A percentile compares a stretch with the other conserved stretches of the same genome.
Conservation (phyloP, 257 asterid genomes). For the Echites panduratus region DNA sequence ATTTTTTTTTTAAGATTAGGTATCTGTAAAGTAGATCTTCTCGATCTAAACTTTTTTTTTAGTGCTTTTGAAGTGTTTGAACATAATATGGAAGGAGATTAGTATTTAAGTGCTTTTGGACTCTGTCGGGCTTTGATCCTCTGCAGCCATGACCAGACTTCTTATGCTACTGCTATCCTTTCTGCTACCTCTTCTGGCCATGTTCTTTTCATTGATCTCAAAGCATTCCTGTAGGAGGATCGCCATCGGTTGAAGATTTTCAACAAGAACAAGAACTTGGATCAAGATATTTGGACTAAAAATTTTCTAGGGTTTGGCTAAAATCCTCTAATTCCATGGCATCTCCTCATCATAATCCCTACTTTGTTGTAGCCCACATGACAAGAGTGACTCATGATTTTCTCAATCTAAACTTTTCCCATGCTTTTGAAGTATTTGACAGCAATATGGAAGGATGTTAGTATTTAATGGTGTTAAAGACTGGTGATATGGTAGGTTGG, state of each 20-base stretch:
- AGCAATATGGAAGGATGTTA: no score
- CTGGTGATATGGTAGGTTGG: no score
- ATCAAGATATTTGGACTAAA: conserved; percentile 30
- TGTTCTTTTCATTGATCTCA: conserved; percentile 16
- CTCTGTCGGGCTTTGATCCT: not conserved
- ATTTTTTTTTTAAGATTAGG: no score
- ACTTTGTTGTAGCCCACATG: conserved; percentile 31
- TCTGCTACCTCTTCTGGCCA: conserved; percentile 7
- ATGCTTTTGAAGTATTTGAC: no score
- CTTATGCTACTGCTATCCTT: not conserved
- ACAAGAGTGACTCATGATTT: conserved; percentile 2
- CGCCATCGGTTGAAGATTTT: conserved; percentile 23
- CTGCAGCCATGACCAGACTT: conserved; percentile 9
- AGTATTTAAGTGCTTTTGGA: no score
- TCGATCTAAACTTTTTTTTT: no score
- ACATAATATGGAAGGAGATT: no score
- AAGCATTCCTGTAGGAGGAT: conserved; percentile 22
- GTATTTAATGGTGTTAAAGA: no score
- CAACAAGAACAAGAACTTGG: conserved; percentile 29
- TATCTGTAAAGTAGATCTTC: no score
- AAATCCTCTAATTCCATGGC: conserved; percentile 34
- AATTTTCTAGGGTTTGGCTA: conserved; percentile 31
- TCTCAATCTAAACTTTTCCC: no score
- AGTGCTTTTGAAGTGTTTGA: no score
- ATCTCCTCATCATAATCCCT: conserved; percentile 24